Base-by-base conservation (phyloP, 2,329 filamentous ascomycete genomes). In the Xylaria sp. region DNA sequence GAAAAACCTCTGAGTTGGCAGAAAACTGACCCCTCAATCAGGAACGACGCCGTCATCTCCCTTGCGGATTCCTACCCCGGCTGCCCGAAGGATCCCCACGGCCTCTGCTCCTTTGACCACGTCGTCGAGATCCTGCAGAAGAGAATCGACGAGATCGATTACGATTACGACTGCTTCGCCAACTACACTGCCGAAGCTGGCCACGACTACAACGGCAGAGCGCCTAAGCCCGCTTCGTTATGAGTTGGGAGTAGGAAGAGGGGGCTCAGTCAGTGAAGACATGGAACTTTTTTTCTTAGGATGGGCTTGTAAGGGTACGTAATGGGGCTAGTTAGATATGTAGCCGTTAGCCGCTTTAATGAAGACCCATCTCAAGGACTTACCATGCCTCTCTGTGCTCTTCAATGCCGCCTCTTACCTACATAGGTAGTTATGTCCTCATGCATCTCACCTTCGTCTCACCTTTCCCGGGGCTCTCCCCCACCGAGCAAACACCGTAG, bases 21-120 rank as follows among this genome's bases (percentile, higher is more conserved):
- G 19, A 19, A 30, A 30, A 30, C 23, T 30, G 23, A 30, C 23
- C 23, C 23, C 23, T 30, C 23, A 30, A 30, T 30, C 23, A 72
- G 68, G n/a, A 73, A 73, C 49, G 71, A 73, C 39, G 71, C 70
- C n/a, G 71, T 72, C 4, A 47, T 72, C 16, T 68, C 71, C 0
- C 55, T 73, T 34, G 58, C 67, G 10, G 66, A 69, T 2, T 69
- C 68, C 0, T 67, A 73, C 49, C 34, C 65, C 1, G 70, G 69
- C 16, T 72, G 71, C 50, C 48, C 65, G 0, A 57, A 63, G 4
- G 66, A 72, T 19, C 57, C 63, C 5, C 49, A 72, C 46, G 71
- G 71, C 1, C 67, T 73, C 34, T 73, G 71, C 65, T 61, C 69
- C 1, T 73, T 58, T 23, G 70, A 73, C 58, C 68, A 66, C 23